phyloP scores from a whole-genome alignment of 768 basidiomycete species.

The Tylopilus vinaceipallidus region DNA sequence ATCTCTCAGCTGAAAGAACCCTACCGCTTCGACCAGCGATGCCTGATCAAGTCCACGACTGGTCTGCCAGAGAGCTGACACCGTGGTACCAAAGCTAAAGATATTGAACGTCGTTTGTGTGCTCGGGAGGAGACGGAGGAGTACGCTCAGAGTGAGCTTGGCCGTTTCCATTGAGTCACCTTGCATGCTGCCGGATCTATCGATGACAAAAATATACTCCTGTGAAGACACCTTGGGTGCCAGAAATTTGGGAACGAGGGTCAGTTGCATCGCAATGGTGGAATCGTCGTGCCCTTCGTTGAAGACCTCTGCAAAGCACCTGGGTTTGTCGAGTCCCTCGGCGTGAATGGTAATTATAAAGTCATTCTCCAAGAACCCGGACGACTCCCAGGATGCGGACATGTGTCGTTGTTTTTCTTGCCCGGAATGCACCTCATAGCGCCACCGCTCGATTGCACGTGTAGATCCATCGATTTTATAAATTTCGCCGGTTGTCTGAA shows the following conservation, averaged over 20 bases:
- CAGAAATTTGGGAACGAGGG: slow-evolving; percentile 53
- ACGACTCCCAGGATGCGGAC: slow-evolving; percentile 40
- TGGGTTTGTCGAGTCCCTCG: slow-evolving; percentile 48
- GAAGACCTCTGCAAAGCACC: slow-evolving; percentile 58
- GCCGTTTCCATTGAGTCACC: slow-evolving; percentile 43
- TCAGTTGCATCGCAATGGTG: slow-evolving; percentile 51
- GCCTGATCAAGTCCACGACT: slow-evolving; percentile 33
- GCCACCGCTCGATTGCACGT: slow-evolving; percentile 37
- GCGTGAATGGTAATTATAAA: slow-evolving; percentile 52
- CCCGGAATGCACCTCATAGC: slow-evolving; percentile 35
- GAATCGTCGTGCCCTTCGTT: slow-evolving; percentile 1
- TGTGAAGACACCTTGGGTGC: slow-evolving; percentile 42
- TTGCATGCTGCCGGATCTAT: slow-evolving; percentile 56
- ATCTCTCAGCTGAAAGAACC: background rate
- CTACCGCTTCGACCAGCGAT: slow-evolving; percentile 39
- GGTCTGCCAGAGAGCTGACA: slow-evolving; percentile 34
- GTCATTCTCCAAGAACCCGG: slow-evolving; percentile 43
- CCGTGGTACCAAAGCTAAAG: slow-evolving; percentile 46
- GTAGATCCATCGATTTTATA: slow-evolving; percentile 41
- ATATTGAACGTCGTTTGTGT: slow-evolving; percentile 51
- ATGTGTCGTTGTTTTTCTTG: slow-evolving; percentile 40
- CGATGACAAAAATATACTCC: slow-evolving; percentile 62
- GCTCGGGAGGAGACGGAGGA: slow-evolving; percentile 49
- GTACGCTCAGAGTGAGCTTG: slow-evolving; percentile 42
- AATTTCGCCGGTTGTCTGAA: slow-evolving; percentile 51